Conservation (phyloP, 2,329 filamentous ascomycete species). For the Trichoderma arundinaceum region DNA sequence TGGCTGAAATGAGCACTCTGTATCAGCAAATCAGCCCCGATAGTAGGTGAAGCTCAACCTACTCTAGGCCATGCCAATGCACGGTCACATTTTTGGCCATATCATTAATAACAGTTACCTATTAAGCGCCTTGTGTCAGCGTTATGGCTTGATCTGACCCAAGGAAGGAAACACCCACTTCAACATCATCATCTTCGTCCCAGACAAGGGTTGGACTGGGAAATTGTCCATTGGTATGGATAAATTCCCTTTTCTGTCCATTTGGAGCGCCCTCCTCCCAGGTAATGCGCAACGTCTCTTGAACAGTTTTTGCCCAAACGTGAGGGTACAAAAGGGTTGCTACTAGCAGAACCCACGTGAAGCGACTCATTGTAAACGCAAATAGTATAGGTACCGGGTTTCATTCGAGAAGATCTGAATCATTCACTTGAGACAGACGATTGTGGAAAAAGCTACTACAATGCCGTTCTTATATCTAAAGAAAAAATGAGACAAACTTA, state of each 20-base stretch:
- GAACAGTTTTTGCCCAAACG: constrained; percentile 11
- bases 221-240: constrained; percentile 33
- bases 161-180: constrained; percentile 34
- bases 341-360: background rate
- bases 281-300: constrained; percentile 23
- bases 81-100: constrained; percentile 15
- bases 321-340: background rate
- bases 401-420: background rate
- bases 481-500: background rate
- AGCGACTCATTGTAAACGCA: constrained; percentile 13
- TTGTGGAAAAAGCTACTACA: background rate
- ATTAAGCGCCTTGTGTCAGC: background rate
- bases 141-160: background rate
- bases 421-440: background rate
- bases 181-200: constrained; percentile 34
- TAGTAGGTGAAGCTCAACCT: background rate
- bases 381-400: background rate
- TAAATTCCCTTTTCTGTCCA: constrained; percentile 31
- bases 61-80: constrained; percentile 23
- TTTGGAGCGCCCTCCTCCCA: constrained; percentile 33
- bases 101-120: constrained; percentile 19
- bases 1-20: background rate
- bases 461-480: constrained; percentile 8
- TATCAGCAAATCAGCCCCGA: background rate
- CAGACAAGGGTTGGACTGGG: constrained; percentile 31